Evolutionary conservation across 2,329 filamentous ascomycete genomes (phyloP).

Genomic region (Fusarium sp.): DNA sequence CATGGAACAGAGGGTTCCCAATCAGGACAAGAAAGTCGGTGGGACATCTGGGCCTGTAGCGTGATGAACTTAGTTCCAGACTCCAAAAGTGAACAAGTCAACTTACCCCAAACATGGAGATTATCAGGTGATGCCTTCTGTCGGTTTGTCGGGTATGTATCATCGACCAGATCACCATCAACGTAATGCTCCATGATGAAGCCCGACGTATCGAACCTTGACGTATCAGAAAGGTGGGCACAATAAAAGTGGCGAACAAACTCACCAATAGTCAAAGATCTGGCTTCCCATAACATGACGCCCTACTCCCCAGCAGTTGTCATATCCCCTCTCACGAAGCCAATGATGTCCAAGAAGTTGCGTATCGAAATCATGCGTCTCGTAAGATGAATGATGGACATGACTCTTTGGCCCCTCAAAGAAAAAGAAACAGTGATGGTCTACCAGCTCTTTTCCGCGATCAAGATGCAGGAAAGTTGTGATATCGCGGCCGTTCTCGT

Average conservation of each 20-base stretch:
- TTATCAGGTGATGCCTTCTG: neutral
- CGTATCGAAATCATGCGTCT: neutral
- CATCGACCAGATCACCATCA: neutral
- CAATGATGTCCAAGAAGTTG: neutral
- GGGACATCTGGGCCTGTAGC: neutral
- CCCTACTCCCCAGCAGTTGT: neutral
- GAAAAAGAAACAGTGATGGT: neutral
- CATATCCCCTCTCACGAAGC: neutral
- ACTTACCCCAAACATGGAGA: neutral
- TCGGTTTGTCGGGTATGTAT: neutral
- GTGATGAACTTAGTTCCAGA: neutral
- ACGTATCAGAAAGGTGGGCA: rapidly evolving
- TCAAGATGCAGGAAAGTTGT: neutral
- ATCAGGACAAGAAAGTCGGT: neutral
- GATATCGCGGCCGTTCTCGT: neutral
- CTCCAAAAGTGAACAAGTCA: too few relatives aligned
- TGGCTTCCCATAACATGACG: neutral
- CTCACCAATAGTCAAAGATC: neutral
- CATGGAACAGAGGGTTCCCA: too few relatives aligned
- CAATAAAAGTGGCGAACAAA: rapidly evolving
- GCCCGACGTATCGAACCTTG: neutral
- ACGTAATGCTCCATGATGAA: neutral
- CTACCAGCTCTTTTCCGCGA: neutral
- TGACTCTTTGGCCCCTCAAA: neutral
- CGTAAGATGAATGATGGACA: neutral